phyloP scores from a whole-genome alignment of 306 rosid genomes.

The Quercus cerris region DNA sequence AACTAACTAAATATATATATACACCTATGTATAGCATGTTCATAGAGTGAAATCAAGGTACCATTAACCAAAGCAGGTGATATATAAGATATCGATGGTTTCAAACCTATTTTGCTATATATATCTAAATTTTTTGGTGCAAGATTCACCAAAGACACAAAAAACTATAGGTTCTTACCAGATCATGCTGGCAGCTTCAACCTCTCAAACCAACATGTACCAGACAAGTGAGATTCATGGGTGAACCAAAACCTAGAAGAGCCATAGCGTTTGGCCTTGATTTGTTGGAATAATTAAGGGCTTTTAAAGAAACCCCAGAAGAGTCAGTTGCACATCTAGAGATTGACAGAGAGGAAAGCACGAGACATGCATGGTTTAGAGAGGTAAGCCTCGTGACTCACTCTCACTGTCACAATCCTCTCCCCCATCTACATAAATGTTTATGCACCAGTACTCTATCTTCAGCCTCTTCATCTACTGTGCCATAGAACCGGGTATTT shows the following conservation, averaged over 20 bases:
- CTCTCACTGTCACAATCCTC: neutral
- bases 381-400: conserved; percentile 33
- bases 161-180: conserved; percentile 38
- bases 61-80: neutral
- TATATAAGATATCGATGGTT: too few relatives aligned
- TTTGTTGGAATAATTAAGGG: conserved; percentile 11
- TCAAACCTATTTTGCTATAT: neutral
- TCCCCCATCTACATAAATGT: conserved; percentile 25
- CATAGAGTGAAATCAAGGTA: neutral
- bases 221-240: conserved; percentile 7
- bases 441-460: conserved; percentile 17
- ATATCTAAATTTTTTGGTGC: neutral
- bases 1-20: neutral
- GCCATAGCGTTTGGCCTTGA: neutral
- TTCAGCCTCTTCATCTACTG: conserved; percentile 10
- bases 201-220: conserved; percentile 79
- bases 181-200: conserved; percentile 99
- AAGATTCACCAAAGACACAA: neutral
- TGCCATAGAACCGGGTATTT: conserved; percentile 37
- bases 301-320: neutral
- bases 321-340: neutral
- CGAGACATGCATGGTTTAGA: conserved; percentile 35
- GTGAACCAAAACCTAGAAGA: neutral
- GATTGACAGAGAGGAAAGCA: conserved; percentile 11
- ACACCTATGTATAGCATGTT: neutral